Percentiles rank a stretch among this genome's conserved stretches.
Evolutionary conservation across 805 yeast species (phyloP).

Genomic region (Brettanomyces sp.): DNA sequence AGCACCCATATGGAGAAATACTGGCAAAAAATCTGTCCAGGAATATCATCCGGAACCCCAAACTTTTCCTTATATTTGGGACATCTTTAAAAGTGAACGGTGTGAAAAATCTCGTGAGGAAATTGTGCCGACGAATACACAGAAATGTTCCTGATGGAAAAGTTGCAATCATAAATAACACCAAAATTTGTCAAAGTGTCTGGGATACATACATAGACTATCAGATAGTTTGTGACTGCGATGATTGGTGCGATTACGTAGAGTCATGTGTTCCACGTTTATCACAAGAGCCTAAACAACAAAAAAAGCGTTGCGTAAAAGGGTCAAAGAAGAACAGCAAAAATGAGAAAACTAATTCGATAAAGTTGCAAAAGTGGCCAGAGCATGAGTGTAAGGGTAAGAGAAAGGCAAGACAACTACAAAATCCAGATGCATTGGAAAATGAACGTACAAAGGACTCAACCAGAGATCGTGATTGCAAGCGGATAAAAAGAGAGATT

Average conservation of each 20-base stretch:
- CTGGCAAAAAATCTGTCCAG: conserved; percentile 59
- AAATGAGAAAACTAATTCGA: too few relatives aligned
- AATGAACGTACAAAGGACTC: too few relatives aligned
- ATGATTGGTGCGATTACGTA: conserved; percentile 59
- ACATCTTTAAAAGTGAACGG: conserved; percentile 91
- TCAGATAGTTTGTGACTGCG: conserved; percentile 75
- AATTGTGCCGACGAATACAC: conserved; percentile 61
- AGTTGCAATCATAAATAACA: conserved; percentile 69
- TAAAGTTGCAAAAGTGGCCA: too few relatives aligned
- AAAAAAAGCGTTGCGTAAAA: too few relatives aligned
- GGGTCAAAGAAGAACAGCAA: too few relatives aligned
- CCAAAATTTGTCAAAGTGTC: conserved; percentile 44
- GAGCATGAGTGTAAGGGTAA: too few relatives aligned
- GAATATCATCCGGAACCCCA: conserved; percentile 65
- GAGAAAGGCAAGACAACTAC: too few relatives aligned
- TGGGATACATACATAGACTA: conserved; percentile 75
- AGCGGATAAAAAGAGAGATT: background rate
- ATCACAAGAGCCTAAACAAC: too few relatives aligned
- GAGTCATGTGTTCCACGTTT: conserved; percentile 38
- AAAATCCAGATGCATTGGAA: too few relatives aligned
- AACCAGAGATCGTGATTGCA: too few relatives aligned
- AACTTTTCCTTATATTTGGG: conserved; percentile 79
- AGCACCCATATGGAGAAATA: conserved; percentile 80
- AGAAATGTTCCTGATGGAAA: conserved; percentile 57
- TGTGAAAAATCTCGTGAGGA: conserved; percentile 66